A percentile compares a stretch with the other conserved stretches of the same genome.
These are phyloP conservation scores for Cryptosporidium ubiquitum DNA, from an alignment of 169 alveolate species.

Conservation along the genomic window DNA sequence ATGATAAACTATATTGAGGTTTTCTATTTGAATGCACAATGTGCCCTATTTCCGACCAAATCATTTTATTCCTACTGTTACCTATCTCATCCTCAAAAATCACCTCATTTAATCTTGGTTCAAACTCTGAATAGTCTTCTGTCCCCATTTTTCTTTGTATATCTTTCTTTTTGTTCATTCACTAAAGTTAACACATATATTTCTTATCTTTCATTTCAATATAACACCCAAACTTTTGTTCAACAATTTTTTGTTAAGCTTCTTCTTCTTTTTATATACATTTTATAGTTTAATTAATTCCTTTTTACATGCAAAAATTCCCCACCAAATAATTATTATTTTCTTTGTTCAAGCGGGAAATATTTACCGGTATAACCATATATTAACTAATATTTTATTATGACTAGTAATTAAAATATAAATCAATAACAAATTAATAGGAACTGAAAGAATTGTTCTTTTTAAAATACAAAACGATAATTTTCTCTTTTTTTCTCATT, in stretches of 20 bases:
- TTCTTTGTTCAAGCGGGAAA: background rate
- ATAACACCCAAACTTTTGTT: background rate
- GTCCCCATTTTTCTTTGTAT: background rate
- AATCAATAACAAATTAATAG: no score
- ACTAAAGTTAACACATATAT: background rate
- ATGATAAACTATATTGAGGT: slow-evolving; percentile 57
- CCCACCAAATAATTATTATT: background rate
- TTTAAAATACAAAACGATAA: no score
- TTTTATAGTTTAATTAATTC: background rate
- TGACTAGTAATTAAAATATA: no score
- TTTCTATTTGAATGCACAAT: slow-evolving; percentile 55
- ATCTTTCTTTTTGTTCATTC: background rate
- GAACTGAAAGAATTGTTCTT: no score
- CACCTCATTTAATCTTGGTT: background rate
- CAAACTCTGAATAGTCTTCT: background rate
- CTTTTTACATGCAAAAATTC: background rate
- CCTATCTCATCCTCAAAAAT: background rate
- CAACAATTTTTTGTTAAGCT: background rate
- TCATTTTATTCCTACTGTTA: slow-evolving; percentile 10
- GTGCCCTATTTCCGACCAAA: slow-evolving; percentile 72
- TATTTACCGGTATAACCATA: background rate
- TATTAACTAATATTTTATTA: no score
- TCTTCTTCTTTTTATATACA: background rate
- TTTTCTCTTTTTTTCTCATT: background rate
- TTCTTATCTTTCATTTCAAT: background rate